Conservation (phyloP, 345 rosid species). For the Populus nigra region DNA sequence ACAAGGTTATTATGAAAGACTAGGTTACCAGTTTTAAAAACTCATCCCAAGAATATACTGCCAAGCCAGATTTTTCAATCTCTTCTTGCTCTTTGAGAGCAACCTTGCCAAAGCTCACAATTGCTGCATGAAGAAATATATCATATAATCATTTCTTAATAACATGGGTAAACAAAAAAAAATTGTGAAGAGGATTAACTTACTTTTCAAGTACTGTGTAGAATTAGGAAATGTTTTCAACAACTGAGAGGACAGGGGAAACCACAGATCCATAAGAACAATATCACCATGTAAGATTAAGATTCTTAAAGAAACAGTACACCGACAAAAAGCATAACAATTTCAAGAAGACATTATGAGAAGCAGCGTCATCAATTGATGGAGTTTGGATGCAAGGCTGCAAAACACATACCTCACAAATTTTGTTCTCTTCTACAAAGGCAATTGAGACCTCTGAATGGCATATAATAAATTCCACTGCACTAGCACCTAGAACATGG, state of each 20-base stretch:
- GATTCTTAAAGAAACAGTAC: background rate
- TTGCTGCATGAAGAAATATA: slow-evolving; percentile 49
- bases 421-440: slow-evolving; percentile 86
- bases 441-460: slow-evolving; percentile 88
- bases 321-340: background rate
- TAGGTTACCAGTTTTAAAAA: slow-evolving; percentile 66
- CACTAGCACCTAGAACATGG: slow-evolving; percentile 71
- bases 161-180: slow-evolving; percentile 4
- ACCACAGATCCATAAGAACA: slow-evolving; percentile 15
- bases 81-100: slow-evolving; percentile 59
- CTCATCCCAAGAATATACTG: slow-evolving; percentile 74
- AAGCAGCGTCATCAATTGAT: background rate
- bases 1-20: background rate
- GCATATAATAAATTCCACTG: slow-evolving; percentile 78
- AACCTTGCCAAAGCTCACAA: slow-evolving; percentile 91
- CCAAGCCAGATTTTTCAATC: slow-evolving; percentile 55
- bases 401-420: slow-evolving; percentile 59
- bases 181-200: slow-evolving; percentile 26
- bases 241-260: slow-evolving; percentile 46
- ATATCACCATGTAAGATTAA: background rate
- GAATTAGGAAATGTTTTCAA: slow-evolving; percentile 77
- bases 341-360: background rate
- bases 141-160: slow-evolving; percentile 9
- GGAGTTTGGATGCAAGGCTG: slow-evolving; percentile 4
- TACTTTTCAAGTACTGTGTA: slow-evolving; percentile 66